Conservation (phyloP, 805 yeast species). For the Pichia cephalocereana region DNA sequence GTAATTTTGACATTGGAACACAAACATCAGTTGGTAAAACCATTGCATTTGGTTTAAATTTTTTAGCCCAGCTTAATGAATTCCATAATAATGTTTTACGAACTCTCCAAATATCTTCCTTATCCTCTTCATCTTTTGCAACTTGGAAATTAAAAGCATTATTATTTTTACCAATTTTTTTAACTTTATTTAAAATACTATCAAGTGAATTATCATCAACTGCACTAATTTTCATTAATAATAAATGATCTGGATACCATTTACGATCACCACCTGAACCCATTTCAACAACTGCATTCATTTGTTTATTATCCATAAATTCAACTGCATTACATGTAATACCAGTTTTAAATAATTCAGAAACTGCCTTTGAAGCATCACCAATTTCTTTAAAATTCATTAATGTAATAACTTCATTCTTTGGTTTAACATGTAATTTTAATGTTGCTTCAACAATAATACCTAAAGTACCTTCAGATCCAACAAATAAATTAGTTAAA, state of each 20-base stretch:
- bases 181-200: constrained; percentile 38
- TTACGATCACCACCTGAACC: constrained; percentile 26
- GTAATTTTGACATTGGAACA: constrained; percentile 63
- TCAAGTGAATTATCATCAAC: constrained; percentile 26
- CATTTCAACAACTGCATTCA: constrained; percentile 52
- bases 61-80: constrained; percentile 55
- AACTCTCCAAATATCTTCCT: constrained; percentile 64
- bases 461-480: constrained; percentile 76
- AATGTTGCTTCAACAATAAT: constrained; percentile 71
- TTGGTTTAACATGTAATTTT: constrained; percentile 57
- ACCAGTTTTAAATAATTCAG: constrained; percentile 52
- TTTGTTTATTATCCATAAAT: constrained; percentile 61
- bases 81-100: constrained; percentile 64
- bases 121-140: constrained; percentile 55
- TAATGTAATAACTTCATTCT: constrained; percentile 56
- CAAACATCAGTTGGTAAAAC: constrained; percentile 80
- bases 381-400: constrained; percentile 57
- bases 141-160: constrained; percentile 49
- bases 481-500: constrained; percentile 64
- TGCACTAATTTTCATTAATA: constrained; percentile 59
- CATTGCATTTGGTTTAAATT: constrained; percentile 30
- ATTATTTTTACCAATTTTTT: constrained; percentile 42
- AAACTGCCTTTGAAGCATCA: constrained; percentile 65
- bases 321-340: constrained; percentile 68
- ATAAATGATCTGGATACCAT: constrained; percentile 26